Evolutionary conservation across 2,329 filamentous ascomycete genomes (phyloP), one percentile per base, ranked within the genome.

Genomic region (Plenodomus tracheiphilus): DNA sequence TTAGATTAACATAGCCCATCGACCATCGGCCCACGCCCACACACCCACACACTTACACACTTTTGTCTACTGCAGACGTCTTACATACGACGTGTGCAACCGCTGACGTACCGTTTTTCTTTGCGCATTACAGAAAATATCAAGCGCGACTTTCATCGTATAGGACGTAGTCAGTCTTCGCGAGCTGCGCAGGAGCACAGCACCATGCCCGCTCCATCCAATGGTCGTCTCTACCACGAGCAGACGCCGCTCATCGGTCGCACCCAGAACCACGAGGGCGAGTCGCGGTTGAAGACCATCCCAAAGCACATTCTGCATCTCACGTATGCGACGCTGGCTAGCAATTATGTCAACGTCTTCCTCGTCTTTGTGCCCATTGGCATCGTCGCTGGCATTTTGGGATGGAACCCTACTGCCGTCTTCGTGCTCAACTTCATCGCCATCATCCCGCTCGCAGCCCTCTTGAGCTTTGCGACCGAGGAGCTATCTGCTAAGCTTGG

Each of bases 371-470:
- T 91, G 8, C 88, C 88, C 9, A 70, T 89, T 36, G 88, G 88
- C 53, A 88, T 92, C 54, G 64, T 85, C 44, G 84, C 87, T 50
- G 88, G 87, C 50, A 73, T 76, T 13, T 62, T 83, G 51, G 75
- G 77, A 39, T 88, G 86, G 85, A 78, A 80, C 63, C 81, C 88
- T 1, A 83, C 85, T 10, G 81, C 82, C 46, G 81, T 91, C 56
- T 92, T 92, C 71, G 77, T 84, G 41, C 81, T 91, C 69, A 92
- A 92, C 75, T 91, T 91, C 75, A 81, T 91, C 59, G 88, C 88
- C 61, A 91, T 91, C 57, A 85, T 91, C 53, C 88, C 88, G 2
- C 79, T 91, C 32, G 87, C 87, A 11, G 83, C 87, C 18, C 80
- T 91, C 51, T 76, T 91, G 50, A 88, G 86, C 46, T 90, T 89